Conservation (phyloP, 2,329 filamentous ascomycete species). For the Arthrobotrys pseudoclavata region DNA sequence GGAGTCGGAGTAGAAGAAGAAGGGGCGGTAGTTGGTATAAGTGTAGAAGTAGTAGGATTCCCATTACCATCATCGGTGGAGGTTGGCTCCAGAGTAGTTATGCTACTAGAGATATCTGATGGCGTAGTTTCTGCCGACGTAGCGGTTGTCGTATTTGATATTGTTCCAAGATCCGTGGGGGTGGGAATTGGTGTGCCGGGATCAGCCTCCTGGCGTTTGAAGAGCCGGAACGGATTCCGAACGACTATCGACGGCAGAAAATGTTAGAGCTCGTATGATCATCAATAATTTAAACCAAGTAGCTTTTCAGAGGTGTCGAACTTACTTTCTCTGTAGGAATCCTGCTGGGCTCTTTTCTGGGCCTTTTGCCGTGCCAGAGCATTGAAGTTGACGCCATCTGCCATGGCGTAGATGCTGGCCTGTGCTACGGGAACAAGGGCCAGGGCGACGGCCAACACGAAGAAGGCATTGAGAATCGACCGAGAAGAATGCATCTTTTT, state of each 20-base stretch:
- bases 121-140: slow-evolving; percentile 26
- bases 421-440: slow-evolving; percentile 32
- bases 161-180: slow-evolving; percentile 5
- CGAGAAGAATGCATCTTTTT: slow-evolving; percentile 34
- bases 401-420: slow-evolving; percentile 46
- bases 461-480: slow-evolving; percentile 33
- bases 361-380: slow-evolving; percentile 53
- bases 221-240: slow-evolving; percentile 30
- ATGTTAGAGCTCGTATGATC: background rate
- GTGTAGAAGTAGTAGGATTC: slow-evolving; percentile 14
- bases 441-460: slow-evolving; percentile 40
- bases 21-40: background rate
- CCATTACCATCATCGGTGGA: slow-evolving; percentile 43
- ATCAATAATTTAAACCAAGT: background rate
- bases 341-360: slow-evolving; percentile 48
- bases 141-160: slow-evolving; percentile 37
- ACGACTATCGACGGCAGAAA: slow-evolving; percentile 12
- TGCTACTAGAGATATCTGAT: slow-evolving; percentile 5
- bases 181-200: slow-evolving; percentile 14
- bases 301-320: background rate
- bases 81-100: slow-evolving; percentile 35
- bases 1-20: slow-evolving; percentile 7
- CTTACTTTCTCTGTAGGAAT: slow-evolving; percentile 14
- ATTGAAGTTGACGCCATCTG: slow-evolving; percentile 41
- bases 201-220: slow-evolving; percentile 47